phyloP scores from a whole-genome alignment of 805 yeast species.

The Wickerhamomyces rabaulensis region DNA sequence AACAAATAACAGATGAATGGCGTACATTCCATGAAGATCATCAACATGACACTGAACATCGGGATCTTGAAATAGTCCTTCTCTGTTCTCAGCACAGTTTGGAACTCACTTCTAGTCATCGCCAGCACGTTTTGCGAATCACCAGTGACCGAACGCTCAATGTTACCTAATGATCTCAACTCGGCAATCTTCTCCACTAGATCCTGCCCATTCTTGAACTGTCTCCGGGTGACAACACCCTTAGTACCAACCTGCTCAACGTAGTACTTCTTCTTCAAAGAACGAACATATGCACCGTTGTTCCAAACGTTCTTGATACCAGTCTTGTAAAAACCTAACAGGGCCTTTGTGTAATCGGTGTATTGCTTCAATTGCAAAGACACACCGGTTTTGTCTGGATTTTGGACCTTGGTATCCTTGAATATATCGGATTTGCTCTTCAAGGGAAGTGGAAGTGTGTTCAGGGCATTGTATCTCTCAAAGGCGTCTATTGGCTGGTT shows the following conservation, averaged over 20 bases:
- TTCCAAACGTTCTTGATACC: slow-evolving; percentile 56
- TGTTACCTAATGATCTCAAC: slow-evolving; percentile 25
- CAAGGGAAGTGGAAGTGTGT: not conserved
- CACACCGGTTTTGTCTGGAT: slow-evolving; percentile 1
- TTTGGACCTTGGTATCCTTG: not conserved
- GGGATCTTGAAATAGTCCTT: slow-evolving; percentile 46
- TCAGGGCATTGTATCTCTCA: not conserved
- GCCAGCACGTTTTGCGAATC: slow-evolving; percentile 24
- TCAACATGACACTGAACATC: slow-evolving; percentile 39
- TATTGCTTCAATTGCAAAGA: slow-evolving; percentile 31
- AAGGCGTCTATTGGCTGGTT: not conserved
- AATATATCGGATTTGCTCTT: not conserved
- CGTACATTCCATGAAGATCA: slow-evolving; percentile 49
- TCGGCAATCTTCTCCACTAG: slow-evolving; percentile 34
- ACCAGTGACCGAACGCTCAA: slow-evolving; percentile 12
- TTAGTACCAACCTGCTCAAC: slow-evolving; percentile 19
- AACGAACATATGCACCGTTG: slow-evolving; percentile 30
- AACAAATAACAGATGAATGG: slow-evolving; percentile 46
- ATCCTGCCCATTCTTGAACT: slow-evolving; percentile 30
- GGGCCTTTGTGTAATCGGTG: slow-evolving; percentile 37
- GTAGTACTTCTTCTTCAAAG: slow-evolving; percentile 23
- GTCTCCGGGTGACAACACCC: slow-evolving; percentile 17
- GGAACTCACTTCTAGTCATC: slow-evolving; percentile 41
- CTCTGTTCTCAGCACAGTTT: slow-evolving; percentile 39
- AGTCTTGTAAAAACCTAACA: slow-evolving; percentile 48